Evolutionary conservation across 495 filamentous ascomycete species (phyloP), one percentile per base, ranked within the genome.

Genomic region (Talaromyces nanjingensis): DNA sequence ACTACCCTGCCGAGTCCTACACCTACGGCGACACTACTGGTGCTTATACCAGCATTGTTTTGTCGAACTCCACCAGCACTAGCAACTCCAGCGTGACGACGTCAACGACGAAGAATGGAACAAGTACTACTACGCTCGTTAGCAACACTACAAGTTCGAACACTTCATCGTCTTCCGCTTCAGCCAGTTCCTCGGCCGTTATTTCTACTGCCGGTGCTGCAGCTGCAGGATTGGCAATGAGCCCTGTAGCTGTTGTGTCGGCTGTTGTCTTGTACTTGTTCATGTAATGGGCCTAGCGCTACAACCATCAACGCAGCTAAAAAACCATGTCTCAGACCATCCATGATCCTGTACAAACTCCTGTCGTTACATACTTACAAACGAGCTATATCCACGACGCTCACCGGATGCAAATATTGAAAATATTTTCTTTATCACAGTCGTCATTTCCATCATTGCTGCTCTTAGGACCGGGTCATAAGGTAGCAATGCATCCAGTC

Each of bases 1-100:
- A 74, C 60, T 72, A 75, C 63, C 67, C 76, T 6, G 78, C 73
- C 45, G 69, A 72, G 63, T 67, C 71, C 47, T 81, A 81, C 63
- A 69, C 67, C 11, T 79, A 78, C 54, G 69, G 67, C 2, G 76
- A 77, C 56, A 65, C 68, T 33, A 65, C 69, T 7, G 78, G 79
- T 31, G 65, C 60, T 53, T 75, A 58, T 56, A 24, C 71, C 16
- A 77, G 78, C 58, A 80, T 80, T 66, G 67, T 77, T 1, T 65
- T 62, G 18, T 37, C 59, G 9, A 60, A 60, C 25, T 45, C 59
- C 0, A 49, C 34, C 39, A 60, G 34, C 18, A 27, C 56, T 20
- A 39, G 56, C 33, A 59, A 33, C 39, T 42, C 34, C 37, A 60
- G 33, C 39, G 52, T 22, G 25, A 14, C 25, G 12, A 27, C 52